Evolutionary conservation across 495 filamentous ascomycete genomes (phyloP), one percentile per base, ranked within the genome.

Genomic region (Xylaria intraflava): DNA sequence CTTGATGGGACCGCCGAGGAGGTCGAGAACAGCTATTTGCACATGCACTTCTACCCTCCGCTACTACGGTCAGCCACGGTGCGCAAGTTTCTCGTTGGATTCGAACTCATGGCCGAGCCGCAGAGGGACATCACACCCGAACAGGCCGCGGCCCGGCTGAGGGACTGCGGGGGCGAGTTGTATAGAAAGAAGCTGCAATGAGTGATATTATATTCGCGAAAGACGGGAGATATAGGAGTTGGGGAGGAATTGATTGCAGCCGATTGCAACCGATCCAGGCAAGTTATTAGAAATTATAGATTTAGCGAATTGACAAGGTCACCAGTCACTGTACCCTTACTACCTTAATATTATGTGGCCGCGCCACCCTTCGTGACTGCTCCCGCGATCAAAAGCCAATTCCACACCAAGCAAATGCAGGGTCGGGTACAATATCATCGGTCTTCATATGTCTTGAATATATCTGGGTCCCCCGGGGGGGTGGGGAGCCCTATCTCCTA

Each of bases 111-210:
- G 83, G 93, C 87, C 2, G 93, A 98, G 70, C 93, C 93, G 23
- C 93, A 98, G 69, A 81, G 93, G 44, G 93, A 98, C 67, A 98
- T 98, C 62, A 98, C 94, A 1, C 91, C 93, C 0, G 93, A 98
- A 69, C 93, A 98, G 67, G 93, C 94, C 11, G 88, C 93, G 24
- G 84, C 82, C 26, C 81, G 81, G 33, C 69, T 98, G 46, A 78
- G 90, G 55, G 76, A 77, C 46, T 77, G 87, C 45, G 89, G 85
- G 0, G 90, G 90, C 6, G 81, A 87, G 68, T 70, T 96, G 46
- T 97, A 97, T 62, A 81, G 93, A 53, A 87, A 83, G 69, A 78
- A 79, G 57, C 53, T 88, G 54, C 63, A 78, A 46, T 71, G 35
- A 20, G 16, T 14, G 20, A 23, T n/a, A 16, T 26, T 6, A 26